phyloP scores from a whole-genome alignment of 2,329 filamentous ascomycete genomes.

The Pseudocercospora musae region DNA sequence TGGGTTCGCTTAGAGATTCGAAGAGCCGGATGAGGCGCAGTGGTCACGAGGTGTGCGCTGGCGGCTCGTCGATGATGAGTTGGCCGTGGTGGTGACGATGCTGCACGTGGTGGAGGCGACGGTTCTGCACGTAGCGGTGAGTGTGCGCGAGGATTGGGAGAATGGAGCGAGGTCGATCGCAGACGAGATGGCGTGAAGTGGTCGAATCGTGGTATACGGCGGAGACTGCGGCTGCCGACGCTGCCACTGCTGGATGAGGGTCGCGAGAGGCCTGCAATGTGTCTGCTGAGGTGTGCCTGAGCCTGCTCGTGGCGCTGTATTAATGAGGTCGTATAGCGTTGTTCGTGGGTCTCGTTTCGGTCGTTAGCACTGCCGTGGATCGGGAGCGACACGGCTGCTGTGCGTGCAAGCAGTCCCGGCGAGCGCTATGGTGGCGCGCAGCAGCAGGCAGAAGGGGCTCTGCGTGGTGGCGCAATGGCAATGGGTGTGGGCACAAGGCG shows the following conservation, averaged over 20 bases:
- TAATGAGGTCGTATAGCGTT: constrained; percentile 49
- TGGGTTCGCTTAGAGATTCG: constrained; percentile 81
- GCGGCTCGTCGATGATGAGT: constrained; percentile 35
- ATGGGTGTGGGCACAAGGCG: constrained; percentile 4
- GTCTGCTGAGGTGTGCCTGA: constrained; percentile 28
- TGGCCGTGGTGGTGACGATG: constrained; percentile 27
- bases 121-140: constrained; percentile 7
- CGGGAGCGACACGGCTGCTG: constrained; percentile 44
- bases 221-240: constrained; percentile 44
- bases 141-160: constrained; percentile 24
- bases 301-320: constrained; percentile 48
- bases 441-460: not conserved
- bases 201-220: constrained; percentile 53
- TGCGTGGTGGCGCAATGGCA: constrained; percentile 1
- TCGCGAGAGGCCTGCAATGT: constrained; percentile 39
- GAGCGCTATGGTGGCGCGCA: not conserved
- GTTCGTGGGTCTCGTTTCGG: constrained; percentile 53
- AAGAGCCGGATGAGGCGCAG: constrained; percentile 53
- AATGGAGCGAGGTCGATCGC: constrained; percentile 46
- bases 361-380: constrained; percentile 47
- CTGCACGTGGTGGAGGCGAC: constrained; percentile 14
- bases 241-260: constrained; percentile 54
- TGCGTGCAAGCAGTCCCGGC: constrained; percentile 10
- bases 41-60: constrained; percentile 30
- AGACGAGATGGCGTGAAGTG: constrained; percentile 40